Evolutionary conservation across 2,329 filamentous ascomycete species (phyloP).

Genomic region (Colletotrichum nymphaeae): DNA sequence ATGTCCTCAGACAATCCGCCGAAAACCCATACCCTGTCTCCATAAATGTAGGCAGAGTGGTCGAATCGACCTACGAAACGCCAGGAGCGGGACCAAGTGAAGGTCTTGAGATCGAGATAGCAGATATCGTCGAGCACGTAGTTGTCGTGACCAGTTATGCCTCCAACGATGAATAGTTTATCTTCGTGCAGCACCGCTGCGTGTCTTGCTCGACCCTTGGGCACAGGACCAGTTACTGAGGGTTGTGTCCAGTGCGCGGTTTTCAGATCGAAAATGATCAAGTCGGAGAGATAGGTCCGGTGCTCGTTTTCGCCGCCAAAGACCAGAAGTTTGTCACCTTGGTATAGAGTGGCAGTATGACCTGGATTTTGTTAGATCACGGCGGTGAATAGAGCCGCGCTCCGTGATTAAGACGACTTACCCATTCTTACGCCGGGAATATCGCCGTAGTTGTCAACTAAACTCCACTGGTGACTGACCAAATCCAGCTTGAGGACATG

Average conservation of each 20-base stretch:
- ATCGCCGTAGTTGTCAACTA: conserved; percentile 98
- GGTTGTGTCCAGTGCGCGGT: conserved; percentile 97
- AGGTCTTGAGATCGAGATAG: conserved; percentile 96
- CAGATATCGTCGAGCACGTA: conserved; percentile 95
- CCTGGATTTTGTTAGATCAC: conserved; percentile 60
- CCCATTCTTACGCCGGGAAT: conserved; percentile 98
- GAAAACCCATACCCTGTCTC: conserved; percentile 94
- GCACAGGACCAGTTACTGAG: conserved; percentile 83
- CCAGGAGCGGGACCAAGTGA: conserved; percentile 97
- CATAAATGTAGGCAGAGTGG: conserved; percentile 93
- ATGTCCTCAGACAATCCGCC: conserved; percentile 95
- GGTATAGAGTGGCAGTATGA: conserved; percentile 93
- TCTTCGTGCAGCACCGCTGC: conserved; percentile 95
- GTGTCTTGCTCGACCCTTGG: conserved; percentile 91
- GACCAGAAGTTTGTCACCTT: conserved; percentile 94
- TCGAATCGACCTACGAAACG: conserved; percentile 95
- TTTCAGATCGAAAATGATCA: conserved; percentile 95
- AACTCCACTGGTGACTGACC: conserved; percentile 88
- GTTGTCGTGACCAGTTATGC: conserved; percentile 93
- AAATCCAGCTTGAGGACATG: conserved; percentile 93
- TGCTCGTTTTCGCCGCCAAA: conserved; percentile 99
- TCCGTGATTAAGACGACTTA: conserved; percentile 51
- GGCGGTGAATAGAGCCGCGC: conserved; percentile 8
- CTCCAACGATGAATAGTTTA: conserved; percentile 94
- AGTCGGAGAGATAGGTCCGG: conserved; percentile 91